These are phyloP conservation scores for Pisolithus sp. DNA, from an alignment of 768 basidiomycete species.

Conservation along the genomic window DNA sequence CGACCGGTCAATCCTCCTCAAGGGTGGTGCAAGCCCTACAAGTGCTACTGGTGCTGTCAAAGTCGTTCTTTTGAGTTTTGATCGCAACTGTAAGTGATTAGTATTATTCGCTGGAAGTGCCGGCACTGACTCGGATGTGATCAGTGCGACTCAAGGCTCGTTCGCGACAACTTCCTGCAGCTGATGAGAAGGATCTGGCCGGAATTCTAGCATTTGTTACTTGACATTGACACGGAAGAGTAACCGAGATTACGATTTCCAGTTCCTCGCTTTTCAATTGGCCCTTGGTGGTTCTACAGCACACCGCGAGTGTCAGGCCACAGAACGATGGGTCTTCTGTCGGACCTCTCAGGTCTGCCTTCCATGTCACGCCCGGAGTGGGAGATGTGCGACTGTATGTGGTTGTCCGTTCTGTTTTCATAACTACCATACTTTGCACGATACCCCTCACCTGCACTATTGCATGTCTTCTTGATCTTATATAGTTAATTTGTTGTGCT, in stretches of 20 bases:
- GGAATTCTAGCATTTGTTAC: conserved; percentile 45
- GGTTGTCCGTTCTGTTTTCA: too few species aligned
- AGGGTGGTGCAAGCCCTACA: conserved; percentile 24
- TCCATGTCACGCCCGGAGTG: too few species aligned
- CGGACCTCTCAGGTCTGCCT: background rate
- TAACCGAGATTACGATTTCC: background rate
- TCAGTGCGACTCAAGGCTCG: conserved; percentile 87
- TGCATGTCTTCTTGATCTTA: too few species aligned
- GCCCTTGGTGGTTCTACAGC: background rate
- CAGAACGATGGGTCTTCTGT: conserved; percentile 2
- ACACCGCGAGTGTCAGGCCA: background rate
- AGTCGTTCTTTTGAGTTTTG: conserved; percentile 85
- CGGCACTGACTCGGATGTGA: conserved; percentile 6
- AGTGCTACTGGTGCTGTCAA: conserved; percentile 53
- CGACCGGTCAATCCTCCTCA: conserved; percentile 73
- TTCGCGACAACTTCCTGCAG: conserved; percentile 77
- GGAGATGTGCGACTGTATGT: too few species aligned
- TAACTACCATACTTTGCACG: too few species aligned
- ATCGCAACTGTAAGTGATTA: conserved; percentile 74
- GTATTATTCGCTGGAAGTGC: conserved; percentile 8
- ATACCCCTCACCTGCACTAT: too few species aligned
- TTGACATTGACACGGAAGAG: conserved; percentile 14
- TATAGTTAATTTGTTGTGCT: background rate
- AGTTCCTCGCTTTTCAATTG: background rate
- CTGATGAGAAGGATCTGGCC: conserved; percentile 81